Evolutionary conservation across 2,329 filamentous ascomycete species (phyloP).

Genomic region (Sphaerulina vaccinii): DNA sequence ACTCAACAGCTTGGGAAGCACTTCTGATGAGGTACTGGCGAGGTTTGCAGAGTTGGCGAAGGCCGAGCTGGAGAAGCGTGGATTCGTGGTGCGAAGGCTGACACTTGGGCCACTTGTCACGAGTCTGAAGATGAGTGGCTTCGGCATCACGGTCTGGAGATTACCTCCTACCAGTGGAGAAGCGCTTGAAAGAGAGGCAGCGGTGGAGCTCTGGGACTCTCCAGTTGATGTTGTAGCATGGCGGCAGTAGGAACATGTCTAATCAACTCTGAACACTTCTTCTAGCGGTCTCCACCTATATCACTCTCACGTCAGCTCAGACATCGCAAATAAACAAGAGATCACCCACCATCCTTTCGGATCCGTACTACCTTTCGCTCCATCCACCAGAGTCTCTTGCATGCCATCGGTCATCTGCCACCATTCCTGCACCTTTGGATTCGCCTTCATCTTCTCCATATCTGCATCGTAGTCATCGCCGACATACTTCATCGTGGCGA

Average conservation of each 20-base stretch:
- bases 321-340: background rate
- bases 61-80: constrained; percentile 32
- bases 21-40: constrained; percentile 39
- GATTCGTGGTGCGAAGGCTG: constrained; percentile 36
- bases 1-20: constrained; percentile 40
- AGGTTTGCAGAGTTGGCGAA: constrained; percentile 38
- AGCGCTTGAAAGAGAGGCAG: constrained; percentile 29
- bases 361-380: constrained; percentile 59
- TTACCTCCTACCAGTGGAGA: constrained; percentile 35
- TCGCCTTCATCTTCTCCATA: constrained; percentile 73
- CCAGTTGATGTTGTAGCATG: constrained; percentile 39
- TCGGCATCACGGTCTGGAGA: constrained; percentile 41
- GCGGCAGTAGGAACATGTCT: constrained; percentile 32
- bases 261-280: constrained; percentile 61
- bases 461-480: constrained; percentile 70
- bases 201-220: constrained; percentile 38
- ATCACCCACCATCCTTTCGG: constrained; percentile 55
- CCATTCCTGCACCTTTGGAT: constrained; percentile 64
- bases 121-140: constrained; percentile 41
- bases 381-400: constrained; percentile 62
- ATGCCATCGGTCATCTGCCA: constrained; percentile 68
- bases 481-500: constrained; percentile 76
- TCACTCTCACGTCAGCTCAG: background rate
- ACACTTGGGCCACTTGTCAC: constrained; percentile 39
- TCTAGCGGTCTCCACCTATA: constrained; percentile 59